Conservation (phyloP, 495 filamentous ascomycete genomes). For the Penicillium maclennaniae region DNA sequence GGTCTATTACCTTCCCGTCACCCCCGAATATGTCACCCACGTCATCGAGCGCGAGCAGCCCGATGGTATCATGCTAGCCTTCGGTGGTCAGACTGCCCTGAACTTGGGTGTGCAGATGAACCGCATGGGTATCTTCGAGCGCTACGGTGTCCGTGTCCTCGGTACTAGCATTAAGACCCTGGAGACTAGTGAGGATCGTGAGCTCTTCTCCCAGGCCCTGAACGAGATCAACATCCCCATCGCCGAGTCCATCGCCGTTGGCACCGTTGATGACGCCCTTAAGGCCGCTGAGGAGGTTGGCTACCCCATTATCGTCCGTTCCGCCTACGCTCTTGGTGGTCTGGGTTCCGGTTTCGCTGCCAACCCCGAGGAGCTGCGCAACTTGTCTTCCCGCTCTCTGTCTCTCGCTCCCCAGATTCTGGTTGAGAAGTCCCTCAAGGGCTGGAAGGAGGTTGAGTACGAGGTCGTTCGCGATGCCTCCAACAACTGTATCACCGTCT, state of each 20-base stretch:
- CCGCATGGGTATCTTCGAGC: constrained; percentile 90
- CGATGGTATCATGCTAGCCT: constrained; percentile 94
- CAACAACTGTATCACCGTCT: constrained; percentile 98
- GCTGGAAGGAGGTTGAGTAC: constrained; percentile 99
- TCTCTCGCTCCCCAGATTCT: constrained; percentile 95
- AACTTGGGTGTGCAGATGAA: constrained; percentile 98
- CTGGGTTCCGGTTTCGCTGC: constrained; percentile 96
- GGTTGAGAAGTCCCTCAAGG: constrained; percentile 98
- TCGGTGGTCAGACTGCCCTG: constrained; percentile 92
- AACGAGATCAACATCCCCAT: constrained; percentile 96
- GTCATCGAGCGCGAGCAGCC: constrained; percentile 90
- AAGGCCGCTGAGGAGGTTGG: constrained; percentile 80
- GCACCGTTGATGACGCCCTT: constrained; percentile 85
- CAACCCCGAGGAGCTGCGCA: constrained; percentile 86
- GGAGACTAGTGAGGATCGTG: constrained; percentile 92
- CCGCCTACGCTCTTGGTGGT: constrained; percentile 92
- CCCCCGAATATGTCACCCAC: constrained; percentile 94
- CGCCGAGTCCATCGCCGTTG: constrained; percentile 88
- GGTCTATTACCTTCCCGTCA: constrained; percentile 97
- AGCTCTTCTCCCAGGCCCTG: constrained; percentile 87
- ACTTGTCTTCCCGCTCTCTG: constrained; percentile 87
- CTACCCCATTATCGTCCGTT: constrained; percentile 96
- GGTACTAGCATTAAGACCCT: constrained; percentile 92
- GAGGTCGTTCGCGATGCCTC: constrained; percentile 90
- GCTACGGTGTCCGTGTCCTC: constrained; percentile 89